Evolutionary conservation across 148 eudicot genomes (phyloP).

Genomic region (Chenopodium berlandieri): DNA sequence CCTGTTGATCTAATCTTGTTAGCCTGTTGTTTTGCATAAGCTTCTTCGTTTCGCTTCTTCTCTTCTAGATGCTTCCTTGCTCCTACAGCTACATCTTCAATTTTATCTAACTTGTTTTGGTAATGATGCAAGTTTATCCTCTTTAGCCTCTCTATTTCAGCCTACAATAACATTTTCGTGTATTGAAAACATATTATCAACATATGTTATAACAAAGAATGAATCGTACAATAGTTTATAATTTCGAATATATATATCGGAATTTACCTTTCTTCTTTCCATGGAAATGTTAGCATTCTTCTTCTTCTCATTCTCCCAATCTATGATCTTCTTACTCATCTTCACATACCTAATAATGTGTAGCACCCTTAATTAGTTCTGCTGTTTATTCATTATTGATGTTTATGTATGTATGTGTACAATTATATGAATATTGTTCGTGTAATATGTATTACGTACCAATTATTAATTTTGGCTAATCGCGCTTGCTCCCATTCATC

Average conservation of each 20-base stretch:
- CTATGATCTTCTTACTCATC: constrained; percentile 37
- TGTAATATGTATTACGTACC: constrained; percentile 29
- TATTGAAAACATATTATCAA: not conserved
- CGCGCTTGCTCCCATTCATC: constrained; percentile 73
- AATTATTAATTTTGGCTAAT: constrained; percentile 50
- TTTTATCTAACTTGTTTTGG: constrained; percentile 47
- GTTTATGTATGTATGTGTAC: too few relatives aligned
- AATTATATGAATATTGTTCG: too few relatives aligned
- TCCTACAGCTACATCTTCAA: constrained; percentile 53
- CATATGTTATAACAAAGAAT: not conserved
- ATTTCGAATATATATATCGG: too few relatives aligned
- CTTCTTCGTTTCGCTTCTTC: constrained; percentile 58
- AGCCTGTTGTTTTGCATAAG: constrained; percentile 44
- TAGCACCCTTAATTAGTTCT: too few relatives aligned
- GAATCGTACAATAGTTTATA: too few relatives aligned
- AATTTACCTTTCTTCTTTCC: constrained; percentile 61
- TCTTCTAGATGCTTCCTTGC: constrained; percentile 58
- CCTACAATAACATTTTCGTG: constrained; percentile 30
- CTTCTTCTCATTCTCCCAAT: constrained; percentile 81
- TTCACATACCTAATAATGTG: constrained; percentile 49
- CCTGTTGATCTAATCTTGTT: constrained; percentile 58
- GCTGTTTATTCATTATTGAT: too few relatives aligned
- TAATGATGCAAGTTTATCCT: constrained; percentile 51
- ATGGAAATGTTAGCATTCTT: constrained; percentile 40
- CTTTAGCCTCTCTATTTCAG: constrained; percentile 51